phyloP scores from a whole-genome alignment of 306 rosid species.

The Trichosanthes cucumerina region DNA sequence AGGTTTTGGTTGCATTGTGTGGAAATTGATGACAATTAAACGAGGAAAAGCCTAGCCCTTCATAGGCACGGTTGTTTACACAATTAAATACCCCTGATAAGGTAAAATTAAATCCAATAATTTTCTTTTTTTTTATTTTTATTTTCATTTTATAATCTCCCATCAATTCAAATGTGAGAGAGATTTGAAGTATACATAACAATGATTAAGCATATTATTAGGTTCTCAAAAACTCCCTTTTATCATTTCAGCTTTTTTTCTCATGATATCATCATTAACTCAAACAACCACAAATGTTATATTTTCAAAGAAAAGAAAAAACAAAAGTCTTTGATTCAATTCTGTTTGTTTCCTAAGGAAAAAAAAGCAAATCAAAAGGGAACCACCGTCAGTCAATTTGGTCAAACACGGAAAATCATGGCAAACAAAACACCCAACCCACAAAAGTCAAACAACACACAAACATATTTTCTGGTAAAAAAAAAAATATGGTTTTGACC shows the following conservation, averaged over 20 bases:
- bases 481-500: neutral
- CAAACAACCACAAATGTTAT: neutral
- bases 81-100: neutral
- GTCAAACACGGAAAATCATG: slow-evolving; percentile 9
- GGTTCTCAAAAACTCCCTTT: neutral
- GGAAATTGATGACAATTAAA: neutral
- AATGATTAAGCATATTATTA: neutral
- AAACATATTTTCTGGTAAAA: neutral
- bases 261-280: too few relatives aligned
- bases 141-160: neutral
- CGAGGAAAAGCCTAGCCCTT: neutral
- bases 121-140: neutral
- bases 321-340: neutral
- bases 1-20: neutral
- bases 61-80: neutral
- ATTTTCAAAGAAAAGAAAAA: neutral
- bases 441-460: neutral
- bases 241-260: neutral
- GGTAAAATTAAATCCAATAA: neutral
- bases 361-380: neutral
- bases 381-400: neutral
- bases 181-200: too few relatives aligned
- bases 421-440: neutral
- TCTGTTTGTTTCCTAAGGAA: neutral
- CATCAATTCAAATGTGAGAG: neutral